Base-by-base conservation (phyloP, 371 early-diverging fungal species). In the Funneliformis caledonium region DNA sequence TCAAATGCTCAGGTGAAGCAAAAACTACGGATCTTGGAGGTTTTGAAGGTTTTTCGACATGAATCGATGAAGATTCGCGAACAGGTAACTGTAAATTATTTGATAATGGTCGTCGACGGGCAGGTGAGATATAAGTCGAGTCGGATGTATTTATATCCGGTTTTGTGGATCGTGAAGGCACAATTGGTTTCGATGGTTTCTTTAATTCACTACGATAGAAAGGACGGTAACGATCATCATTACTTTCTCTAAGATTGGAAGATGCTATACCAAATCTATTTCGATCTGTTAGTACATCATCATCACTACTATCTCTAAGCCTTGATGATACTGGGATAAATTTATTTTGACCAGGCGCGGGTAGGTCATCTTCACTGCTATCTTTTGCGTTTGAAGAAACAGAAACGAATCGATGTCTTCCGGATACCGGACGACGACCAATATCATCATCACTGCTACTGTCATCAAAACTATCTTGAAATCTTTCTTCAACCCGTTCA, bases 1-100 rank as follows among this genome's bases (percentile, higher is more conserved):
- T 48, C 42, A 90, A 60, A 33, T 82, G 80, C 45, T 85, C 83
- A 14, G 81, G 74, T 11, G 82, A 59, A 14, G 42, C 69, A 37
- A 68, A 7, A 14, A 67, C 12, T 19, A 52, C 52, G 26, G 12
- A 61, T 45, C 70, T 31, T 65, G 81, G 82, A 69, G 68, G 61
- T 50, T 76, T 59, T 10, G 37, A 62, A 22, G 73, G 70, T 31
- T 62, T 42, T 47, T 82, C 26, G 3, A 81, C 52, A 10, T 59
- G 67, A 26, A 42, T n/a, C 9, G 56, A 43, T 6, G 80, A 31
- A n/a, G 31, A 26, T 43, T 48, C 48, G 12, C 52, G 52, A 52
- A 52, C 52, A 14, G 43, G 59, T 22, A 47, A 22, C 26, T 11
- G 42, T 11, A 56, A 31, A 48, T 67, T 26, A 50, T 19, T 72